Percentiles rank a stretch among this genome's conserved stretches.
Conservation (phyloP, 106 monocot species). For the Posidonia australis region DNA sequence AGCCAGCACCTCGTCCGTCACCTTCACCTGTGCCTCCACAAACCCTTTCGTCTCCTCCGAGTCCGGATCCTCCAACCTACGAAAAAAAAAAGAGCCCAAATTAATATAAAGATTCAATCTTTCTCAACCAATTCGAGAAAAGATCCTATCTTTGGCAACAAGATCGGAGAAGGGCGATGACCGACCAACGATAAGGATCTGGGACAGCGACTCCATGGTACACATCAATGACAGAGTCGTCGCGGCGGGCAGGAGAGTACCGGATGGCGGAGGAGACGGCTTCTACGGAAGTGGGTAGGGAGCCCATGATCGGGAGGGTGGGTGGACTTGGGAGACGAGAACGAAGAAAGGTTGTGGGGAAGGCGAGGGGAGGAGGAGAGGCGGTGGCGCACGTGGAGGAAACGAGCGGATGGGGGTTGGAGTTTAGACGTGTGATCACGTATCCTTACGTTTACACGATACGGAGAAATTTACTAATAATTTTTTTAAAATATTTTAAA, state of each 20-base stretch:
- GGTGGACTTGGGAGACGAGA: too few relatives aligned
- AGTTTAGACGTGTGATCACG: too few relatives aligned
- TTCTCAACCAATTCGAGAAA: conserved; percentile 1
- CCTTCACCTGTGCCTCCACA: conserved; percentile 48
- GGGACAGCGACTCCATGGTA: conserved; percentile 60
- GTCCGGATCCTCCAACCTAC: conserved; percentile 91
- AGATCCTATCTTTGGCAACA: neutral
- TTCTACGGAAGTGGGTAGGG: neutral
- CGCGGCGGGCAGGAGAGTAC: conserved; percentile 60
- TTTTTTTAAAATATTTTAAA: too few relatives aligned
- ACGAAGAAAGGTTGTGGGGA: too few relatives aligned
- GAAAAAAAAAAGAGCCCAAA: neutral
- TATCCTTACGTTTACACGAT: too few relatives aligned
- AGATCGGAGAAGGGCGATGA: neutral
- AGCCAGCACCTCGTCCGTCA: conserved; percentile 53
- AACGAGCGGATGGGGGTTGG: too few relatives aligned
- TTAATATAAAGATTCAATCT: neutral
- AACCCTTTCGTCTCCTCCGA: conserved; percentile 80
- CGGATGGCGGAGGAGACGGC: conserved; percentile 7
- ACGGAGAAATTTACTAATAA: too few relatives aligned
- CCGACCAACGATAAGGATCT: conserved; percentile 85
- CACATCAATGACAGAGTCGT: conserved; percentile 51
- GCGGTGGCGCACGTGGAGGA: too few relatives aligned
- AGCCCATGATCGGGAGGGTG: too few relatives aligned
- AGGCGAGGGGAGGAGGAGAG: too few relatives aligned